Percentiles rank a stretch among this genome's conserved stretches.
Conservation (phyloP, 176 grass and related monocot species). For the Cenchrus fungigraminus region DNA sequence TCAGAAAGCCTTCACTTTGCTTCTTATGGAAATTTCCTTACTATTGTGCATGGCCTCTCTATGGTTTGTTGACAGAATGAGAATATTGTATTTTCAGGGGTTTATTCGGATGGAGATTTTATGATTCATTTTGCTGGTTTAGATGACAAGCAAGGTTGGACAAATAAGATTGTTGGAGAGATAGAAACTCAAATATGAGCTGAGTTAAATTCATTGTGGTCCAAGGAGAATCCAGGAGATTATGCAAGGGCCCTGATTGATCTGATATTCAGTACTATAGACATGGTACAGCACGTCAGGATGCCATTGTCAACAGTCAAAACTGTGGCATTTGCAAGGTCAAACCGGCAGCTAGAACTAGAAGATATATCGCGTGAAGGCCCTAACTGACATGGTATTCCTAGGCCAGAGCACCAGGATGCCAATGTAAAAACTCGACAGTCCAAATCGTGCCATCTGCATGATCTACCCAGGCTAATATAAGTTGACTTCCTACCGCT, state of each 20-base stretch:
- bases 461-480: background rate
- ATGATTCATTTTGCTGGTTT: constrained; percentile 90
- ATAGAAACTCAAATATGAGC: constrained; percentile 34
- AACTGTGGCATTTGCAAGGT: background rate
- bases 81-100: constrained; percentile 48
- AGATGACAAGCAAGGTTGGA: constrained; percentile 75
- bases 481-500: background rate
- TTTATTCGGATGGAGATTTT: constrained; percentile 91
- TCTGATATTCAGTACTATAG: background rate
- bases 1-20: background rate
- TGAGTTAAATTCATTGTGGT: background rate
- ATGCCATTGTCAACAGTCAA: background rate
- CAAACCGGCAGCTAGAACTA: background rate
- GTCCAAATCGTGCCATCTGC: background rate
- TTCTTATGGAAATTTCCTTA: background rate
- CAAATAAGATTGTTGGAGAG: constrained; percentile 58
- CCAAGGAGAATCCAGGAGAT: background rate
- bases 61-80: background rate
- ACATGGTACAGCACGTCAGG: background rate
- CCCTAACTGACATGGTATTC: background rate
- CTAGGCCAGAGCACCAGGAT: background rate
- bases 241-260: background rate
- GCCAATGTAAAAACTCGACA: background rate
- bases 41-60: background rate
- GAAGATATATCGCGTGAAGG: background rate